phyloP scores from a whole-genome alignment of 2,329 filamentous ascomycete species.

The Teratosphaeria pseudoeucalypti region DNA sequence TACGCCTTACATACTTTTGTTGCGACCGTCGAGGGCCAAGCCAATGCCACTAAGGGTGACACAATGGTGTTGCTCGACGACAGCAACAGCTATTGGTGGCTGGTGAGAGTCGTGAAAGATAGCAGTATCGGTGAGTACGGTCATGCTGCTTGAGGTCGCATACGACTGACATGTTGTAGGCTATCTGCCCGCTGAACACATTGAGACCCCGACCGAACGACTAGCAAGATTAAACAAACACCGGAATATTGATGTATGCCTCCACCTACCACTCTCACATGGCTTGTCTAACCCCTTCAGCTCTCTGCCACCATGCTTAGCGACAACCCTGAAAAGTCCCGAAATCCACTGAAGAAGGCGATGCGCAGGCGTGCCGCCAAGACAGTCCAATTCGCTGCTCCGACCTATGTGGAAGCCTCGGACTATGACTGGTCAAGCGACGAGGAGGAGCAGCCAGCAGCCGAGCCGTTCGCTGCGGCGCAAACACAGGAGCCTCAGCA shows the following conservation, averaged over 20 bases:
- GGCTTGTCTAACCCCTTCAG: conserved; percentile 31
- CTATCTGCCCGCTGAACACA: conserved; percentile 93
- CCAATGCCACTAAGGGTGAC: conserved; percentile 95
- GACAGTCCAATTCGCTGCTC: conserved; percentile 73
- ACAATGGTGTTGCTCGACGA: conserved; percentile 98
- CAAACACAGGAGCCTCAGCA: conserved; percentile 11
- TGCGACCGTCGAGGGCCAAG: conserved; percentile 94
- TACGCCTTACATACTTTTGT: conserved; percentile 97
- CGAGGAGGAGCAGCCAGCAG: conserved; percentile 37
- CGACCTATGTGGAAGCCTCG: conserved; percentile 79
- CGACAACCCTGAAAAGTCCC: conserved; percentile 67
- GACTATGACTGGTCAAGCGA: conserved; percentile 78
- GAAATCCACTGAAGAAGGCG: conserved; percentile 71
- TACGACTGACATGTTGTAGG: conserved; percentile 42
- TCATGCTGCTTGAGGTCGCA: not conserved
- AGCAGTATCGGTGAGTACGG: conserved; percentile 66
- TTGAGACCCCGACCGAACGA: conserved; percentile 93
- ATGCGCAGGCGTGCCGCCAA: conserved; percentile 76
- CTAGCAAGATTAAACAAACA: conserved; percentile 93
- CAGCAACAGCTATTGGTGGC: conserved; percentile 99
- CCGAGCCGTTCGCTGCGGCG: conserved; percentile 15
- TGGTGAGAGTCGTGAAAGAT: conserved; percentile 93
- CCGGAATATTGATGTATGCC: conserved; percentile 84
- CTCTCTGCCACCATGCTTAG: conserved; percentile 62
- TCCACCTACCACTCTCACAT: conserved; percentile 2